These are phyloP conservation scores for Flaveria bidentis DNA, from an alignment of 129 eudicot genomes.

Conservation along the genomic window DNA sequence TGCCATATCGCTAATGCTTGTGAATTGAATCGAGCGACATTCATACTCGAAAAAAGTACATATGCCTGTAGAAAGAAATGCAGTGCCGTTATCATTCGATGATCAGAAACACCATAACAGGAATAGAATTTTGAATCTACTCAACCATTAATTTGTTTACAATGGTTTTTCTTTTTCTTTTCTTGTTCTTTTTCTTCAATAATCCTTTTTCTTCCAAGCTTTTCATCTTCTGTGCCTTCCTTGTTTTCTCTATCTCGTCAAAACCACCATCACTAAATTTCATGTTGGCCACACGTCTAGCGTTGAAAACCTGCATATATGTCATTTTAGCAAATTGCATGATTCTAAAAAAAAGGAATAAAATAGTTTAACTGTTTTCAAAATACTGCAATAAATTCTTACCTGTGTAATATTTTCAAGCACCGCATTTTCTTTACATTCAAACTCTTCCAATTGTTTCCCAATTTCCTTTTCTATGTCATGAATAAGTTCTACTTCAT, in stretches of 20 bases:
- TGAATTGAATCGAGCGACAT: not conserved
- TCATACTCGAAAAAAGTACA: not conserved
- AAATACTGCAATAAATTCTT: slow-evolving; percentile 1
- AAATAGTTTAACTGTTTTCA: too few species aligned
- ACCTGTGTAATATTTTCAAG: slow-evolving; percentile 77
- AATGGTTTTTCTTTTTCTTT: slow-evolving; percentile 34
- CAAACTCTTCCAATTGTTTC: slow-evolving; percentile 67
- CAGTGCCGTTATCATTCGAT: not conserved
- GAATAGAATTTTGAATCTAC: slow-evolving; percentile 3
- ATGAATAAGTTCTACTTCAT: slow-evolving; percentile 66
- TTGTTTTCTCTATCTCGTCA: slow-evolving; percentile 63
- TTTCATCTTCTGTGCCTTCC: slow-evolving; percentile 66
- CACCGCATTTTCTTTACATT: slow-evolving; percentile 74
- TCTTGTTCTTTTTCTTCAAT: slow-evolving; percentile 44
- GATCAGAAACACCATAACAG: not conserved
- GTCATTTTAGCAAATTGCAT: not conserved
- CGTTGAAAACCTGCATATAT: slow-evolving; percentile 62
- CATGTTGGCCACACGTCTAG: slow-evolving; percentile 69
- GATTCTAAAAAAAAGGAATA: not conserved
- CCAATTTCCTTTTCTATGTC: slow-evolving; percentile 67
- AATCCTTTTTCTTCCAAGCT: slow-evolving; percentile 58
- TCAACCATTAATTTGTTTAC: slow-evolving; percentile 16
- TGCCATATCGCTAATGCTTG: not conserved
- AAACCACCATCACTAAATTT: slow-evolving; percentile 79
- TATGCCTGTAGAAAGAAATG: not conserved